Conservation (phyloP, 2,329 filamentous ascomycete genomes). For the Penicillium sclerotiorum region DNA sequence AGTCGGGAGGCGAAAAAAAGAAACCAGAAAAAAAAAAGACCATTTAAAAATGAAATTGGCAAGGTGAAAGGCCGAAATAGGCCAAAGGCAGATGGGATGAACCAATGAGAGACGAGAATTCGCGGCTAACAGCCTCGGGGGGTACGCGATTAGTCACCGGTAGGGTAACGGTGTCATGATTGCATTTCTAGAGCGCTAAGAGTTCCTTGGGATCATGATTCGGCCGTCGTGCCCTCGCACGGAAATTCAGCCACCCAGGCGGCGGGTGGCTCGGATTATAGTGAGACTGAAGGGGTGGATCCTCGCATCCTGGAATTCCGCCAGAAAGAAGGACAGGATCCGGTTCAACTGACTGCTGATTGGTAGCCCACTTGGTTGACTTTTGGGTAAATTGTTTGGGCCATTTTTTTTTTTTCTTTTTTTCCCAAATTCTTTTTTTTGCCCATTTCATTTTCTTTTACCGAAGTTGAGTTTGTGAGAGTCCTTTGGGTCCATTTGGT, state of each 20-base stretch:
- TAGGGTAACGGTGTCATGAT: conserved; percentile 24
- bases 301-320: conserved; percentile 24
- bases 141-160: conserved; percentile 23
- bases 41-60: conserved; percentile 1
- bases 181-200: conserved; percentile 7
- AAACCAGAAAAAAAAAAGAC: conserved; percentile 4
- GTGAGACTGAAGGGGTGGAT: conserved; percentile 18
- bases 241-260: conserved; percentile 14
- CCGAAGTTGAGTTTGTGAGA: too few relatives aligned
- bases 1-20: conserved; percentile 1
- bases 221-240: conserved; percentile 13
- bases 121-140: conserved; percentile 23
- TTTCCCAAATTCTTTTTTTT: too few relatives aligned
- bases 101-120: conserved; percentile 9
- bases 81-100: not conserved
- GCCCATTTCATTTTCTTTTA: too few relatives aligned
- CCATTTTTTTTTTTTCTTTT: not conserved
- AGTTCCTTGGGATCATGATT: conserved; percentile 7
- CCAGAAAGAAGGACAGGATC: conserved; percentile 7
- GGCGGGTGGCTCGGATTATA: conserved; percentile 26
- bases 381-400: not conserved
- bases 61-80: not conserved
- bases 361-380: conserved; percentile 3
- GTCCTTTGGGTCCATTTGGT: too few relatives aligned
- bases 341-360: conserved; percentile 2